Evolutionary conservation across 2,329 filamentous ascomycete genomes (phyloP).

Genomic region (Pseudogymnoascus sp.): DNA sequence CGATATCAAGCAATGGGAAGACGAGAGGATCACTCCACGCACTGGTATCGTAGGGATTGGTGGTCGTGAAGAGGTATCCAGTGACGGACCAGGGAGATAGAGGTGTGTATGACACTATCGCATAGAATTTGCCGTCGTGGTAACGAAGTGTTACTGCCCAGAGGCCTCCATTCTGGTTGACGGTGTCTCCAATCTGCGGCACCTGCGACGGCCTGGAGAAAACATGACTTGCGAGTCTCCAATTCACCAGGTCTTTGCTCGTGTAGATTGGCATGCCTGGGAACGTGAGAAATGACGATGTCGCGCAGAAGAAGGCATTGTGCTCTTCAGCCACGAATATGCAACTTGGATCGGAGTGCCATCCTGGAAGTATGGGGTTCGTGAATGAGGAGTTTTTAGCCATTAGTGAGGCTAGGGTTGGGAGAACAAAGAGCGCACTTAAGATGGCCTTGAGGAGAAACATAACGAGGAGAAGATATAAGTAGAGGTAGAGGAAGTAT

Average conservation of each 20-base stretch:
- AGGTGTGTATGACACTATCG: constrained; percentile 25
- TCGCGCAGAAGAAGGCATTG: constrained; percentile 44
- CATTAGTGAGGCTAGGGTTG: not conserved
- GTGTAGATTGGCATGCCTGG: constrained; percentile 47
- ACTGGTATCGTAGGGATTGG: constrained; percentile 33
- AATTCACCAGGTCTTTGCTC: constrained; percentile 43
- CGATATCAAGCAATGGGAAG: constrained; percentile 37
- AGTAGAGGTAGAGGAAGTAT: not conserved
- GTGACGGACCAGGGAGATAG: constrained; percentile 12
- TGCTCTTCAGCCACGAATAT: constrained; percentile 33
- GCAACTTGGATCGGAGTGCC: constrained; percentile 43
- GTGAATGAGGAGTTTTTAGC: constrained; percentile 6
- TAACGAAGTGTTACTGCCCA: constrained; percentile 43
- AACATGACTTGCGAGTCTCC: constrained; percentile 39
- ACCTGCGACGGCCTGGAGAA: constrained; percentile 34
- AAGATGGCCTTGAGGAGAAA: not conserved
- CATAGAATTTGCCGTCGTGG: constrained; percentile 37
- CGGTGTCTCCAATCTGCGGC: constrained; percentile 26
- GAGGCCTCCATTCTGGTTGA: constrained; percentile 28
- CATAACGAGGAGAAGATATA: not conserved
- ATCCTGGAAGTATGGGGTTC: constrained; percentile 44
- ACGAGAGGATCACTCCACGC: constrained; percentile 37
- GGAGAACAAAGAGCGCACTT: not conserved
- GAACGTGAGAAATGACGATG: constrained; percentile 46
- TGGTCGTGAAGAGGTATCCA: constrained; percentile 36